A percentile compares a stretch with the other conserved stretches of the same genome.
phyloP scores from a whole-genome alignment of 2,329 filamentous ascomycete species.

The Botrytis squamosa region DNA sequence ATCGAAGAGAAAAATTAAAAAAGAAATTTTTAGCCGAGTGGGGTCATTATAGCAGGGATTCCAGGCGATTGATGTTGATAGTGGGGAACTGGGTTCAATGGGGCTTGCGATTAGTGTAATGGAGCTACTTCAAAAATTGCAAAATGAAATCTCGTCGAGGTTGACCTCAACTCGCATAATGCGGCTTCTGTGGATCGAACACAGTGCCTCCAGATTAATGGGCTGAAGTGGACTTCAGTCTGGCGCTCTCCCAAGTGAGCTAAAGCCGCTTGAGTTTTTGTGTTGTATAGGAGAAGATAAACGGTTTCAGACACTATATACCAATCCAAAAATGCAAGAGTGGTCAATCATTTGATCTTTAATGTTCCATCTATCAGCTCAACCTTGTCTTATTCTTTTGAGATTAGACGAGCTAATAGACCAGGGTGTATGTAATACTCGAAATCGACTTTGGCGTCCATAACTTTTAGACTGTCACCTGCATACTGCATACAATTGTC shows the following conservation, averaged over 20 bases:
- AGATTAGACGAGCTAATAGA: neutral
- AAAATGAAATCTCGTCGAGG: neutral
- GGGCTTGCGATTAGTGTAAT: neutral
- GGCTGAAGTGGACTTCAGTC: neutral
- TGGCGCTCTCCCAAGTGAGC: neutral
- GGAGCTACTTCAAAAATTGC: neutral
- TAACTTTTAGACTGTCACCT: neutral
- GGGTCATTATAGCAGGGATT: neutral
- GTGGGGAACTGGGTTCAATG: neutral
- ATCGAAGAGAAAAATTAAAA: neutral
- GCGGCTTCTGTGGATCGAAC: neutral
- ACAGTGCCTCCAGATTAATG: neutral
- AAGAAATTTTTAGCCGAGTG: neutral
- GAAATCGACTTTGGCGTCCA: neutral
- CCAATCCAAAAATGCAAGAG: neutral
- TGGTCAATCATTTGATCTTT: neutral
- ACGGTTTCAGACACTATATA: neutral
- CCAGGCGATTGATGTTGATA: neutral
- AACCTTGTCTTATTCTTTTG: neutral
- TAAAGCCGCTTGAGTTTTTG: neutral
- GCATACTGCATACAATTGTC: no score
- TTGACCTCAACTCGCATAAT: neutral
- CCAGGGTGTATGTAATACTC: neutral
- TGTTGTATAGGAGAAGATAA: neutral
- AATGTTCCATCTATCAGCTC: neutral